Percentiles rank a stretch among this genome's conserved stretches.
phyloP scores from a whole-genome alignment of 768 basidiomycete genomes.

The Jaapia argillacea region DNA sequence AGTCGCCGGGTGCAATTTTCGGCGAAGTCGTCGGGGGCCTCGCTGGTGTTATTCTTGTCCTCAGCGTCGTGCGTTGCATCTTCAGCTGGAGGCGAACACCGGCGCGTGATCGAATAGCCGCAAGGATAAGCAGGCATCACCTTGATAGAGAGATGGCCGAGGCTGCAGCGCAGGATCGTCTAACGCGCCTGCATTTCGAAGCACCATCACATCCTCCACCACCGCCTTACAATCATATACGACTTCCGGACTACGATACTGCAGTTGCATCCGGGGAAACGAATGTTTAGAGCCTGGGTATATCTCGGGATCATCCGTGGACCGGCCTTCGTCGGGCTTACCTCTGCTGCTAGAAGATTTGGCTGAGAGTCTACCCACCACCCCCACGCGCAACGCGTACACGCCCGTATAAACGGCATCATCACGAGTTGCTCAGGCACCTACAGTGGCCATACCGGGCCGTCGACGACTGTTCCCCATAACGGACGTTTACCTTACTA shows the following conservation, averaged over 20 bases:
- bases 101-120: conserved; percentile 31
- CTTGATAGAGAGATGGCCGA: conserved; percentile 44
- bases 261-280: conserved; percentile 1
- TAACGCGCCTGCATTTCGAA: conserved; percentile 12
- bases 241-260: conserved; percentile 31
- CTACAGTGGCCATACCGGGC: no score
- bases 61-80: conserved; percentile 29
- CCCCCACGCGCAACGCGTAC: no score
- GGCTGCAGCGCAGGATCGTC: conserved; percentile 26
- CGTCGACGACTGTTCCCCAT: no score
- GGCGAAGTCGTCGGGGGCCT: conserved; percentile 37
- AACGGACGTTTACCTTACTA: no score
- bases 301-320: no score
- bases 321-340: no score
- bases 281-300: no score
- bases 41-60: conserved; percentile 22
- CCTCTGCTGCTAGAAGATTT: no score
- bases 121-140: conserved; percentile 30
- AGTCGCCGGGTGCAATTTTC: conserved; percentile 26
- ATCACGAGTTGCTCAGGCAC: no score
- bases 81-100: conserved; percentile 36
- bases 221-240: conserved; percentile 40
- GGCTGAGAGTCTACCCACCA: no score
- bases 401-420: not conserved
- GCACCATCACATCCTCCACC: conserved; percentile 30